A percentile compares a stretch with the other conserved stretches of the same genome.
Evolutionary conservation across 768 basidiomycete species (phyloP).

Genomic region (Termitomyces sp.): DNA sequence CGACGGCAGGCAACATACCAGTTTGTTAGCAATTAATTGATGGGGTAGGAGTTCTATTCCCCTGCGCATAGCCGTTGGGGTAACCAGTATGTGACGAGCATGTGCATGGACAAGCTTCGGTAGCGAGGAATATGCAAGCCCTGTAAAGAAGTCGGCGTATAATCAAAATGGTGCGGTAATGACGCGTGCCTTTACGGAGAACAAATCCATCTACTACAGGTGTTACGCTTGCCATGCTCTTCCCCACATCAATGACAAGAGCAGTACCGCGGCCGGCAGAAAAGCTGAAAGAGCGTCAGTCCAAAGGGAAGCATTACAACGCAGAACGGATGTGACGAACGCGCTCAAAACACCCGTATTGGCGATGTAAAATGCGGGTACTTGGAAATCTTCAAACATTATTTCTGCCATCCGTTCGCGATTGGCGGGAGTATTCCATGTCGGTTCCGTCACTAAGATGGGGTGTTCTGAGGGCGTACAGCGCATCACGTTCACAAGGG

Average conservation of each 20-base stretch:
- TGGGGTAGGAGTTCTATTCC: conserved; percentile 77
- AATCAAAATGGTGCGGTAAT: background rate
- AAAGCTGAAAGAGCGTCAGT: conserved; percentile 53
- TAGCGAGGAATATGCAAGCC: conserved; percentile 71
- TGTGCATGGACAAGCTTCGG: conserved; percentile 82
- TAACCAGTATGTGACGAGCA: conserved; percentile 64
- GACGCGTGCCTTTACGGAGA: conserved; percentile 76
- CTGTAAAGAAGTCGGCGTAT: conserved; percentile 35
- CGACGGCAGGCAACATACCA: conserved; percentile 36
- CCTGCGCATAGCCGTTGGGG: conserved; percentile 45
- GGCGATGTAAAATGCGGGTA: conserved; percentile 95
- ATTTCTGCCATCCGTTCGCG: conserved; percentile 95
- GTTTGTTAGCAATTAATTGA: conserved; percentile 86
- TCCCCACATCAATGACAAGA: conserved; percentile 91
- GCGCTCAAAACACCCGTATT: conserved; percentile 93
- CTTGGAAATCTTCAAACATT: conserved; percentile 95
- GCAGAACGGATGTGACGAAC: conserved; percentile 42
- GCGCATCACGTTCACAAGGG: conserved; percentile 73
- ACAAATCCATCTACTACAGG: conserved; percentile 98
- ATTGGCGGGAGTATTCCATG: conserved; percentile 94
- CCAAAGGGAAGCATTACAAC: background rate
- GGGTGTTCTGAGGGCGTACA: conserved; percentile 85
- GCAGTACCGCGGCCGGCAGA: conserved; percentile 98
- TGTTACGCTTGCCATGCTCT: conserved; percentile 85
- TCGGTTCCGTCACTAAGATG: conserved; percentile 88